Percentiles rank a stretch among this genome's conserved stretches.
phyloP scores from a whole-genome alignment of 2,329 filamentous ascomycete species.

The Cladosporium oxysporum region DNA sequence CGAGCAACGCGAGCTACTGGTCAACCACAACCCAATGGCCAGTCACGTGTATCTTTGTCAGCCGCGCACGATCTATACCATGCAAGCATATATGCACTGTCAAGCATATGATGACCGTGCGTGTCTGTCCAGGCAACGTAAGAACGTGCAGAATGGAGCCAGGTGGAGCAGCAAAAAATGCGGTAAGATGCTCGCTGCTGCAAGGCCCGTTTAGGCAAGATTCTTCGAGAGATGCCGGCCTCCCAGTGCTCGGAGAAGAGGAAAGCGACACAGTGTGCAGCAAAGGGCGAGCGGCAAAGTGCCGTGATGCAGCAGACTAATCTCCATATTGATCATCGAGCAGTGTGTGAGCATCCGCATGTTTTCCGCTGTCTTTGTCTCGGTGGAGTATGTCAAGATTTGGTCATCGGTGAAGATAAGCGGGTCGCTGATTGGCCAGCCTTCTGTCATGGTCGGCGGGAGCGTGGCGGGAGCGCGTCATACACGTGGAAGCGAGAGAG shows the following conservation, averaged over 20 bases:
- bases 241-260: neutral
- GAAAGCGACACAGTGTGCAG: neutral
- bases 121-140: neutral
- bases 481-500: conserved; percentile 3
- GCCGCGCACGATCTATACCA: neutral
- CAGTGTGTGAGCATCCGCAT: neutral
- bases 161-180: neutral
- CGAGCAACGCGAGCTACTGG: neutral
- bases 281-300: neutral
- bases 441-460: no score
- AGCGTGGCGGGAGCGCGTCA: neutral
- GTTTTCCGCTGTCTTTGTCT: neutral
- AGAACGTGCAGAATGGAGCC: neutral
- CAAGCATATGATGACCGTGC: neutral
- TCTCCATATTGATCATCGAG: neutral
- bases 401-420: neutral
- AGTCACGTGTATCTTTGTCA: neutral
- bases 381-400: neutral
- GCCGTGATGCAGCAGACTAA: neutral
- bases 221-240: neutral
- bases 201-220: neutral
- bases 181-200: conserved; percentile 8
- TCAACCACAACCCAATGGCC: neutral
- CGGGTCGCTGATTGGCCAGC: neutral
- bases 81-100: neutral